Percentiles rank a stretch among this genome's conserved stretches.
Evolutionary conservation across 768 basidiomycete genomes (phyloP).

Genomic region (Termitomyces sp.): DNA sequence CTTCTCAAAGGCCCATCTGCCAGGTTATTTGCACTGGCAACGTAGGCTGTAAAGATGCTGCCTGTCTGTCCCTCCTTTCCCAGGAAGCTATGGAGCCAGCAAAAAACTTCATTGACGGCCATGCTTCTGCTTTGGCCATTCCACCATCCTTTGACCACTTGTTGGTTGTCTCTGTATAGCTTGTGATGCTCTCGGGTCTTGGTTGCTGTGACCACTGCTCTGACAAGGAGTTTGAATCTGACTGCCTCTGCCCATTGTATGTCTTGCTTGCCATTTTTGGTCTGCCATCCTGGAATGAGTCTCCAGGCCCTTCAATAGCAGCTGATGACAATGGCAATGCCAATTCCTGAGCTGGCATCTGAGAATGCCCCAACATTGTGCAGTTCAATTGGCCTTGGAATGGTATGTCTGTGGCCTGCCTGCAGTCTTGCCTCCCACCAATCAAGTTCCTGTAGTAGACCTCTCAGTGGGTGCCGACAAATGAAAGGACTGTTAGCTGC

Average conservation of each 20-base stretch:
- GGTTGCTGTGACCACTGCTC: constrained; percentile 1
- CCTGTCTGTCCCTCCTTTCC: neutral
- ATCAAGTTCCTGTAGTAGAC: constrained; percentile 11
- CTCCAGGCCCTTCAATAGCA: constrained; percentile 23
- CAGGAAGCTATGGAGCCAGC: constrained; percentile 18
- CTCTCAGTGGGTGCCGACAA: constrained; percentile 11
- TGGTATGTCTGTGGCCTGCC: neutral
- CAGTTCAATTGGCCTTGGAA: constrained; percentile 21
- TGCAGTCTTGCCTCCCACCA: constrained; percentile 24
- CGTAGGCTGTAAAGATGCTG: constrained; percentile 23
- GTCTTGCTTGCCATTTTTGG: constrained; percentile 26
- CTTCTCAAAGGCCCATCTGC: neutral
- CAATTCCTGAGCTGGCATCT: too few relatives aligned
- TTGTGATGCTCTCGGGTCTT: constrained; percentile 3
- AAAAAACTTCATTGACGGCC: constrained; percentile 24
- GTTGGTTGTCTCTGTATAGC: constrained; percentile 27
- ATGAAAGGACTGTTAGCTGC: constrained; percentile 22
- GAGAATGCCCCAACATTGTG: constrained; percentile 26
- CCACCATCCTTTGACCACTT: constrained; percentile 35
- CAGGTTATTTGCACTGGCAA: constrained; percentile 31
- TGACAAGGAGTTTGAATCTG: constrained; percentile 32
- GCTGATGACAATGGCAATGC: constrained; percentile 19
- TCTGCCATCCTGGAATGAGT: too few relatives aligned
- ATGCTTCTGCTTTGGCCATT: constrained; percentile 25
- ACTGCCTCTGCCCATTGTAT: constrained; percentile 41